Conservation (phyloP, 1,284 basidiomycete genomes). For the Coniferiporia sulphurascens region DNA sequence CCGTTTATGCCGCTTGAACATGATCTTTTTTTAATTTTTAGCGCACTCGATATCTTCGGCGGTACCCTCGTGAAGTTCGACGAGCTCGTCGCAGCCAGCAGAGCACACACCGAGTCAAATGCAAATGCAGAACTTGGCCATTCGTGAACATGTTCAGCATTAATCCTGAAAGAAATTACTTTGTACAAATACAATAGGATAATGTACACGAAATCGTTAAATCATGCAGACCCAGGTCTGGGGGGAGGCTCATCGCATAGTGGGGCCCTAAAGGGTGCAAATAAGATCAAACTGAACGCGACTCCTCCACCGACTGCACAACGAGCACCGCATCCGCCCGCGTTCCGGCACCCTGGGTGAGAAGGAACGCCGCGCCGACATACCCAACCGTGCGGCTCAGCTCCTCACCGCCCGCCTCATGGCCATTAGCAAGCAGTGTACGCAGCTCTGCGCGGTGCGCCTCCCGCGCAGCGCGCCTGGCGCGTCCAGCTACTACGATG, state of each 20-base stretch:
- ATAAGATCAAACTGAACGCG: neutral
- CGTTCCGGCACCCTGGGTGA: slow-evolving; percentile 28
- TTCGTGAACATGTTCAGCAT: too few species aligned
- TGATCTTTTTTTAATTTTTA: slow-evolving; percentile 27
- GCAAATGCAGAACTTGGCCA: too few species aligned
- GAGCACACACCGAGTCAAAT: slow-evolving; percentile 2
- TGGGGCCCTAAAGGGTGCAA: neutral
- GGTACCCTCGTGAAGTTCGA: slow-evolving; percentile 68
- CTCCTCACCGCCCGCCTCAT: slow-evolving; percentile 43
- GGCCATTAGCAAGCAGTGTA: slow-evolving; percentile 44
- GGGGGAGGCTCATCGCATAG: neutral
- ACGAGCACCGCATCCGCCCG: slow-evolving; percentile 41
- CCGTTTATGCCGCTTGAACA: neutral
- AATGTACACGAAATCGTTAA: neutral
- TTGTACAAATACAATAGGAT: neutral
- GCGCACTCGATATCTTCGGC: slow-evolving; percentile 82
- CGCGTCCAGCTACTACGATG: slow-evolving; percentile 69
- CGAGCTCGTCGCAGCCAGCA: slow-evolving; percentile 48
- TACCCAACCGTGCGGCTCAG: slow-evolving; percentile 76
- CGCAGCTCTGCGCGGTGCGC: slow-evolving; percentile 54
- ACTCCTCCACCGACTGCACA: slow-evolving; percentile 42
- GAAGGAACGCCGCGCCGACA: slow-evolving; percentile 61
- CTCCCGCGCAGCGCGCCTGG: slow-evolving; percentile 60
- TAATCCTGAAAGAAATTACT: neutral
- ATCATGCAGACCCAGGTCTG: neutral